Conservation (phyloP, 1,284 basidiomycete genomes). For the Thecaphora frezii region DNA sequence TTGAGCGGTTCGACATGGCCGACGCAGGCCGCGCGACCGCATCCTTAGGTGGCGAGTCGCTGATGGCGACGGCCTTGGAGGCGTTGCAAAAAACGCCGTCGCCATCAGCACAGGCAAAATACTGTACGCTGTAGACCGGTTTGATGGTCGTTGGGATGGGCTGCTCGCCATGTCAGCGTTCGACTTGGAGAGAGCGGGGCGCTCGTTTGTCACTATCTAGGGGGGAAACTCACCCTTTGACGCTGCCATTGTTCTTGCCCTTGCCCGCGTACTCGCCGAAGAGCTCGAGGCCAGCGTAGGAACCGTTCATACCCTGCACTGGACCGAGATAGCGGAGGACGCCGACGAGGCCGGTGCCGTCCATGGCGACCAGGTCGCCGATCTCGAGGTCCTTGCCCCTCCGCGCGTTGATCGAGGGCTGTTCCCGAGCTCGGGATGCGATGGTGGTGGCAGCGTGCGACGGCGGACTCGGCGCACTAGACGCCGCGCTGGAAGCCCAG, state of each 20-base stretch:
- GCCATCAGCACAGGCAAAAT: conserved; percentile 80
- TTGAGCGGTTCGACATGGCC: conserved; percentile 42
- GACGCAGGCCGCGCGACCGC: conserved; percentile 53
- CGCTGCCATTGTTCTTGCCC: conserved; percentile 92
- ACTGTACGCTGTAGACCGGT: conserved; percentile 66
- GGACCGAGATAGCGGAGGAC: conserved; percentile 53
- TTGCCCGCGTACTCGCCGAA: conserved; percentile 66
- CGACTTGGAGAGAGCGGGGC: neutral
- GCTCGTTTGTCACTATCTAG: neutral
- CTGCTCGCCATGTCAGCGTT: conserved; percentile 2
- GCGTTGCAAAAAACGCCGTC: conserved; percentile 89
- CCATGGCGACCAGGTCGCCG: conserved; percentile 46
- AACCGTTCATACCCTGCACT: conserved; percentile 44
- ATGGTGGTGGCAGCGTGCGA: conserved; percentile 28
- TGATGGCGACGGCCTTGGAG: conserved; percentile 67
- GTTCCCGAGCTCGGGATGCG: conserved; percentile 22
- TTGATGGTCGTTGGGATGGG: neutral
- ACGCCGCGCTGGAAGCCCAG: conserved; percentile 10
- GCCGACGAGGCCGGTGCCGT: conserved; percentile 42
- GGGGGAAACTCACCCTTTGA: conserved; percentile 76
- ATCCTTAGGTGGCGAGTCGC: conserved; percentile 34
- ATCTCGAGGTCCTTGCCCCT: conserved; percentile 42
- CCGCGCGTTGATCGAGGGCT: neutral
- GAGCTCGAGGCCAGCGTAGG: conserved; percentile 55
- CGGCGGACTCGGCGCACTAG: conserved; percentile 8